These are phyloP conservation scores for Hydrangea macrophylla DNA, from an alignment of 148 eudicot genomes.

Conservation along the genomic window DNA sequence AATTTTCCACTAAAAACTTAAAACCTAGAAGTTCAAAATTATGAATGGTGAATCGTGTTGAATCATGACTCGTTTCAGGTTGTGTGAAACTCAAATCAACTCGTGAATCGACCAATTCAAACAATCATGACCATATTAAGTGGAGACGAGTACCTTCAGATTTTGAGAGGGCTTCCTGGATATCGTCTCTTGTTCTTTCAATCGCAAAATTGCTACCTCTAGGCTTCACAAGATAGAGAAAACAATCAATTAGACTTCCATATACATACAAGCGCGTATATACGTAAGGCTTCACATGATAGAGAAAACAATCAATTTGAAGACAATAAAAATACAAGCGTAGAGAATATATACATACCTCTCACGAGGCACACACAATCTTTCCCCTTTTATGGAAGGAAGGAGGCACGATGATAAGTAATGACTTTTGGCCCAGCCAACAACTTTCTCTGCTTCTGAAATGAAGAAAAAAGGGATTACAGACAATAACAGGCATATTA, in stretches of 20 bases:
- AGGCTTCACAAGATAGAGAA: conserved; percentile 44
- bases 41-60: no score
- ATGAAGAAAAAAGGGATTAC: conserved; percentile 6
- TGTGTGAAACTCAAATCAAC: no score
- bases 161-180: conserved; percentile 78
- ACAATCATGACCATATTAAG: no score
- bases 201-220: conserved; percentile 76
- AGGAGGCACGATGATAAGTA: conserved; percentile 69
- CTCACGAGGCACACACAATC: conserved; percentile 62
- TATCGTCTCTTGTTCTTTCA: conserved; percentile 75
- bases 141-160: conserved; percentile 52
- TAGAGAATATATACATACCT: conserved; percentile 47
- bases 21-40: no score
- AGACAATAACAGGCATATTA: not conserved
- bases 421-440: conserved; percentile 97
- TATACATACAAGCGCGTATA: conserved; percentile 5
- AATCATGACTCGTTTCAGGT: no score
- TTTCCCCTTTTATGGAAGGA: conserved; percentile 69
- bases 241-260: conserved; percentile 8
- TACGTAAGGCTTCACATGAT: conserved; percentile 51
- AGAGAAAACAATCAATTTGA: conserved; percentile 14
- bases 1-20: no score
- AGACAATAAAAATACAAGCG: conserved; percentile 4
- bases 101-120: no score
- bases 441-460: conserved; percentile 88